Evolutionary conservation across 2,329 filamentous ascomycete species (phyloP).

Genomic region (Neospermospora avenae): DNA sequence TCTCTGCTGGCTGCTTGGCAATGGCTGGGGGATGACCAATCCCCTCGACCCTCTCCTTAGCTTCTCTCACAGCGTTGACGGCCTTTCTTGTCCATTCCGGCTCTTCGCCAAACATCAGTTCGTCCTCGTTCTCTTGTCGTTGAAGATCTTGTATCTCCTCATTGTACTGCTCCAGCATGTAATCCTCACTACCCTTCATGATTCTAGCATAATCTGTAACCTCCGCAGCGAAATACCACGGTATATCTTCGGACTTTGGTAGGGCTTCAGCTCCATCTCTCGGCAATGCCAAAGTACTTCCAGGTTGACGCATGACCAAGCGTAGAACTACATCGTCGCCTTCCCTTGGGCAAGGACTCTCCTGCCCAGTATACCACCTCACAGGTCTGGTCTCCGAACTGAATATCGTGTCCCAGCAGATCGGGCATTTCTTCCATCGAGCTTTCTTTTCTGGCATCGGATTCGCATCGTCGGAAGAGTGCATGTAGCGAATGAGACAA

Average conservation of each 20-base stretch:
- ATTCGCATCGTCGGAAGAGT: constrained; percentile 68
- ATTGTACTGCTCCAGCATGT: constrained; percentile 80
- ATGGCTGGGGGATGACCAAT: constrained; percentile 62
- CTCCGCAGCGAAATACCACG: constrained; percentile 93
- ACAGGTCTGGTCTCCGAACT: constrained; percentile 87
- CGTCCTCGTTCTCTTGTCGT: constrained; percentile 81
- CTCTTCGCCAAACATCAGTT: constrained; percentile 87
- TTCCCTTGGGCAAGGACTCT: constrained; percentile 73
- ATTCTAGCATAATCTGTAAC: constrained; percentile 92
- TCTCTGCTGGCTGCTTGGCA: constrained; percentile 47
- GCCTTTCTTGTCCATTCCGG: constrained; percentile 91
- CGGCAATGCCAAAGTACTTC: constrained; percentile 83
- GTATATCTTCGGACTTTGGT: constrained; percentile 70
- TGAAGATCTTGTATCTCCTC: constrained; percentile 72
- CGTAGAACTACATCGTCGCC: constrained; percentile 88
- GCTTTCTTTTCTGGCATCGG: constrained; percentile 63
- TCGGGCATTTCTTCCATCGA: constrained; percentile 91
- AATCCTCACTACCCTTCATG: constrained; percentile 89
- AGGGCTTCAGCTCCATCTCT: constrained; percentile 71
- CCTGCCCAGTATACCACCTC: constrained; percentile 86
- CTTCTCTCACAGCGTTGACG: constrained; percentile 66
- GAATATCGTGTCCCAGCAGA: constrained; percentile 93
- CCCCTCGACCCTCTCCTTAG: constrained; percentile 70
- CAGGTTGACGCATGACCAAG: constrained; percentile 75
- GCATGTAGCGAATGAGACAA: constrained; percentile 94